A percentile compares a stretch with the other conserved stretches of the same genome.
phyloP scores from a whole-genome alignment of 1,284 basidiomycete genomes.

The Volvariella surrecta region DNA sequence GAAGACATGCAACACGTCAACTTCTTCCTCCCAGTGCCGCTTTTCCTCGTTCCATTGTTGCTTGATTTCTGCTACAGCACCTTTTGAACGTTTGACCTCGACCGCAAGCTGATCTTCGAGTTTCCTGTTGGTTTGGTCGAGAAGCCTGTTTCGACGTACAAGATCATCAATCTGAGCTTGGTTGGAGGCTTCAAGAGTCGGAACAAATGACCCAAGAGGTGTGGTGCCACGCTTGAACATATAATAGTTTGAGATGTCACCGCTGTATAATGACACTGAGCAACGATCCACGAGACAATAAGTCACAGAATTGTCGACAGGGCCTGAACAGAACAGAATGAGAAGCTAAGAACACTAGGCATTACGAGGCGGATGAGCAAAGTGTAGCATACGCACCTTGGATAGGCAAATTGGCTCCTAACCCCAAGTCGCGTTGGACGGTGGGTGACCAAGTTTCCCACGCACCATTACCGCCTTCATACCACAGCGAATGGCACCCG shows the following conservation, averaged over 20 bases:
- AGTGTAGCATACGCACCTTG: too few relatives aligned
- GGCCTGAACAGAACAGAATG: too few relatives aligned
- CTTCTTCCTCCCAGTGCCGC: constrained; percentile 48
- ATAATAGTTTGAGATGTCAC: too few relatives aligned
- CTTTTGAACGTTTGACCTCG: constrained; percentile 36
- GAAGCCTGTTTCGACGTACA: constrained; percentile 50
- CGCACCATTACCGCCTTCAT: too few relatives aligned
- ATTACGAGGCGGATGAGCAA: too few relatives aligned
- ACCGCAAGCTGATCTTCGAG: constrained; percentile 35
- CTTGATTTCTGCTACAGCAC: constrained; percentile 33
- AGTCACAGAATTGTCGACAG: too few relatives aligned
- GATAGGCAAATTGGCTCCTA: too few relatives aligned
- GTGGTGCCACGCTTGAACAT: constrained; percentile 4
- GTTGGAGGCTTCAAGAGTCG: constrained; percentile 40
- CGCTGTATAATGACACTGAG: too few relatives aligned
- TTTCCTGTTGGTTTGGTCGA: constrained; percentile 49
- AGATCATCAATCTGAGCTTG: constrained; percentile 61
- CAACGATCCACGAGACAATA: too few relatives aligned
- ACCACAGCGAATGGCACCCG: constrained; percentile 41
- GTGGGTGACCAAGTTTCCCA: too few relatives aligned
- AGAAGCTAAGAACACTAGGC: too few relatives aligned
- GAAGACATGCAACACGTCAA: constrained; percentile 49
- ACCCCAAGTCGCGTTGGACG: too few relatives aligned
- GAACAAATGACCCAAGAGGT: neutral
- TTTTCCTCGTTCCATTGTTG: constrained; percentile 44